phyloP scores from a whole-genome alignment of 768 basidiomycete species.

The Xerocomus brunneocitrinus region DNA sequence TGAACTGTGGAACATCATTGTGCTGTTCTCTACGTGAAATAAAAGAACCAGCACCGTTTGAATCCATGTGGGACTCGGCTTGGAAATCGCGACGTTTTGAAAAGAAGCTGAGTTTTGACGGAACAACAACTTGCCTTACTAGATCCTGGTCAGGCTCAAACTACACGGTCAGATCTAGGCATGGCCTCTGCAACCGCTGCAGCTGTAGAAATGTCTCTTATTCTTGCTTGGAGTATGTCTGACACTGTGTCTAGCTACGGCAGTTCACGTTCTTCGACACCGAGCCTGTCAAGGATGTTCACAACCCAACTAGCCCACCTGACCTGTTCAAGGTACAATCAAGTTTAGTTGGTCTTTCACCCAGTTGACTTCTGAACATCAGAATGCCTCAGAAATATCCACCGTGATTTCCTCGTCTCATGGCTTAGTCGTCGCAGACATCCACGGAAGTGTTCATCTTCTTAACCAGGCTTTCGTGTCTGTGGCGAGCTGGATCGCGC shows the following conservation, averaged over 20 bases:
- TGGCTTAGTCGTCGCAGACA: constrained; percentile 77
- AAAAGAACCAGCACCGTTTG: no score
- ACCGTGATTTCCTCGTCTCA: constrained; percentile 56
- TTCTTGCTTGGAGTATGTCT: background rate
- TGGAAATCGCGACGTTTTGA: no score
- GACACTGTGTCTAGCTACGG: constrained; percentile 55
- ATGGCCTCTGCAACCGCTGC: constrained; percentile 16
- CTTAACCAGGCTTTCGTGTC: constrained; percentile 73
- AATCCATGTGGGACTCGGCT: no score
- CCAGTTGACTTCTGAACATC: constrained; percentile 2
- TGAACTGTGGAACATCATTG: no score
- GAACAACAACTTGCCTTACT: no score
- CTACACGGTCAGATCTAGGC: background rate
- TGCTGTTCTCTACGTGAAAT: no score
- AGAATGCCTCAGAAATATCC: constrained; percentile 72
- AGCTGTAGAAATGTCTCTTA: constrained; percentile 13
- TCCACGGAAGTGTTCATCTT: constrained; percentile 78
- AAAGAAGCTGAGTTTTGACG: no score
- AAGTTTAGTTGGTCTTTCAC: background rate
- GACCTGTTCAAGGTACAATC: constrained; percentile 68
- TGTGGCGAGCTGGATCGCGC: constrained; percentile 71
- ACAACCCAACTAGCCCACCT: constrained; percentile 71
- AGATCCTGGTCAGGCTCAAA: no score
- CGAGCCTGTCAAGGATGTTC: constrained; percentile 68
- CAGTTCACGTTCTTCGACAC: constrained; percentile 90